phyloP scores from a whole-genome alignment of 2,329 filamentous ascomycete genomes.

The Colletotrichum eremochloae region DNA sequence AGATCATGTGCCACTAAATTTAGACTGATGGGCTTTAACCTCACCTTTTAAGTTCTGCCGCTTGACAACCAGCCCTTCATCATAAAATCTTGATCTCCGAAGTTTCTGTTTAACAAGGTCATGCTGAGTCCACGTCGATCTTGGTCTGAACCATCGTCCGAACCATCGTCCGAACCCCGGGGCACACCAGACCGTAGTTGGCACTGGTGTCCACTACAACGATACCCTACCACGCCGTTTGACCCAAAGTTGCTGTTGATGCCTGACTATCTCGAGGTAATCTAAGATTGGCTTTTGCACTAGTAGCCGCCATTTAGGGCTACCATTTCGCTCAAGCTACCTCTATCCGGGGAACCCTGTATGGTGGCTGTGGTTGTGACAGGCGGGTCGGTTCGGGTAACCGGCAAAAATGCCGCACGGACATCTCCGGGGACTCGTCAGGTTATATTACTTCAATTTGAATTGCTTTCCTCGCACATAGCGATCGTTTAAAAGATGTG shows the following conservation, averaged over 20 bases:
- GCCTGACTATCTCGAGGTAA: conserved; percentile 8
- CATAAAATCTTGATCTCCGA: background rate
- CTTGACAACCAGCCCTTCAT: background rate
- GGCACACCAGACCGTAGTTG: conserved; percentile 11
- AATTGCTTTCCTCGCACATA: too few relatives aligned
- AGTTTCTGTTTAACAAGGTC: too few relatives aligned
- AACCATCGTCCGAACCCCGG: conserved; percentile 22
- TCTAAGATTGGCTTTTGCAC: background rate
- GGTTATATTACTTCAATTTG: too few relatives aligned
- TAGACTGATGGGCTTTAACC: background rate
- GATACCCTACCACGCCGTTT: conserved; percentile 16
- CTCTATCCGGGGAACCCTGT: too few relatives aligned
- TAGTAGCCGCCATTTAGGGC: background rate
- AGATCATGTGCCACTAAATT: background rate
- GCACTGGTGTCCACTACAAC: background rate
- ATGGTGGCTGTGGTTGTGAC: background rate
- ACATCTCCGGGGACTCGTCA: background rate
- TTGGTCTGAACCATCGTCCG: conserved; percentile 12
- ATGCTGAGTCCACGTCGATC: background rate
- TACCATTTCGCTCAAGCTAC: background rate
- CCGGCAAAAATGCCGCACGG: conserved; percentile 2
- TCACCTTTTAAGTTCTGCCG: background rate
- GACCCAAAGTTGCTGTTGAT: background rate
- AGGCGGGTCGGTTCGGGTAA: conserved; percentile 10
- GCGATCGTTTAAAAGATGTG: too few relatives aligned